These are phyloP conservation scores for Paramecium tetraurelia DNA, from an alignment of 73 alveolate genomes.

Conservation along the genomic window DNA sequence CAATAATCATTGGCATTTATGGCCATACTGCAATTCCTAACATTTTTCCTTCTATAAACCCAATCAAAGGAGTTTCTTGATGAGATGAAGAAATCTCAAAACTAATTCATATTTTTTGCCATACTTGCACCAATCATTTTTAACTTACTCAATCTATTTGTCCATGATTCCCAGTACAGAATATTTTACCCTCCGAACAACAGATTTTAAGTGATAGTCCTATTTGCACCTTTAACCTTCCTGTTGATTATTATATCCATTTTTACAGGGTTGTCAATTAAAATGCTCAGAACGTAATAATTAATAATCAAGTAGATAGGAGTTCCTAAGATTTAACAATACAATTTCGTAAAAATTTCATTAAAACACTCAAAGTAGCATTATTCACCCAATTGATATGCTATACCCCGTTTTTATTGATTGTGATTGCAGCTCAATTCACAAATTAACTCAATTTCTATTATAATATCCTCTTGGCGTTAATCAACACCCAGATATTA, in stretches of 20 bases:
- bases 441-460: not conserved
- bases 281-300: not conserved
- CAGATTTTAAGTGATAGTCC: constrained; percentile 11
- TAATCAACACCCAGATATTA: not conserved
- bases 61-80: not conserved
- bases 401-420: not conserved
- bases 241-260: not conserved
- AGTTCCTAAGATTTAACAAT: not conserved
- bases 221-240: not conserved
- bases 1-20: not conserved
- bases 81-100: not conserved
- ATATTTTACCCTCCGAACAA: constrained; percentile 24
- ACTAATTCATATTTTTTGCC: not conserved
- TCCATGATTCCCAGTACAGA: not conserved
- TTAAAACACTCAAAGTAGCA: not conserved
- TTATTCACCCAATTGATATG: not conserved
- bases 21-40: not conserved
- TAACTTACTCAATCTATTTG: not conserved
- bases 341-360: not conserved
- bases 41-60: not conserved
- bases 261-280: not conserved
- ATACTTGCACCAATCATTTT: not conserved
- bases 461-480: not conserved
- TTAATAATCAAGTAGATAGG: not conserved
- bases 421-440: not conserved